A percentile compares a stretch with the other conserved stretches of the same genome.
Conservation (phyloP, 2,329 filamentous ascomycete genomes). For the Chaetomiaceae sp. region DNA sequence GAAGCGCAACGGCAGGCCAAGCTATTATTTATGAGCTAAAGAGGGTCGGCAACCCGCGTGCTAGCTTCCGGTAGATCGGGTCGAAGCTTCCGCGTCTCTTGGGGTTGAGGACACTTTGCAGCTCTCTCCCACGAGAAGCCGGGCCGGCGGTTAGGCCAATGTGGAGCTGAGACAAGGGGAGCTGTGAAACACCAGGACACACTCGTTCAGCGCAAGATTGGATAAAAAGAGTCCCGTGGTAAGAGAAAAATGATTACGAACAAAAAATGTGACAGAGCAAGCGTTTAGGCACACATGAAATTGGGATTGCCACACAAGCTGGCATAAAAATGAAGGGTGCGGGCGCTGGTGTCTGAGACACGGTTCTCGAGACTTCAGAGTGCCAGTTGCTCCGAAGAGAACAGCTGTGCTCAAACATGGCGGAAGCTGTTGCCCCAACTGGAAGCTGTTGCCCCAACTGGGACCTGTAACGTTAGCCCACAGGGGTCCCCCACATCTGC, state of each 20-base stretch:
- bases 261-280: not conserved
- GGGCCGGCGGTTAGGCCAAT: constrained; percentile 15
- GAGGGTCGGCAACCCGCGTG: constrained; percentile 11
- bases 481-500: constrained; percentile 8
- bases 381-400: not conserved
- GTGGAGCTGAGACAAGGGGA: constrained; percentile 11
- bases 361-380: not conserved
- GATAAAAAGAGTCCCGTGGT: not conserved
- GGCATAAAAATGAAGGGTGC: not conserved
- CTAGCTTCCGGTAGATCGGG: constrained; percentile 17
- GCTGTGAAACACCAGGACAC: not conserved
- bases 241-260: not conserved
- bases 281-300: not conserved
- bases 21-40: constrained; percentile 13
- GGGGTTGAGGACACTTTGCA: constrained; percentile 22
- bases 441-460: constrained; percentile 17
- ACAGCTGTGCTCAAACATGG: constrained; percentile 13
- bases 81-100: constrained; percentile 7
- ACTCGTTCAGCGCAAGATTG: too few relatives aligned
- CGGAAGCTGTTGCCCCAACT: not conserved
- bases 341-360: not conserved
- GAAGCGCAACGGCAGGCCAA: not conserved
- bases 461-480: too few relatives aligned
- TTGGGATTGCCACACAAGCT: not conserved
- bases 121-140: constrained; percentile 9